Evolutionary conservation across 805 yeast species (phyloP).

Genomic region (Lipomyces sp.): DNA sequence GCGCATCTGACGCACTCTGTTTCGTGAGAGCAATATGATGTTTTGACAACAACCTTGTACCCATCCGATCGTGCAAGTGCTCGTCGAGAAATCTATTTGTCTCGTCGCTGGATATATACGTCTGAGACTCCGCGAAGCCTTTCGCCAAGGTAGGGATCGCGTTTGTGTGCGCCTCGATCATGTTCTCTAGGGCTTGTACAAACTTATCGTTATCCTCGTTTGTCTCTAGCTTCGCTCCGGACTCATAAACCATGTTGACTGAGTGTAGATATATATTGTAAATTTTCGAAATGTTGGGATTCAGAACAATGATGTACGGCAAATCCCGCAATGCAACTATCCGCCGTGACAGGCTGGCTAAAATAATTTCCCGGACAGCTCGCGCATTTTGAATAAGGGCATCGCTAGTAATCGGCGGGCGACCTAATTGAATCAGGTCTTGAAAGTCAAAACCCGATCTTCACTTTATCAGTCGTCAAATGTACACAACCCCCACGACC

Average conservation of each 20-base stretch:
- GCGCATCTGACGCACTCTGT: slow-evolving; percentile 34
- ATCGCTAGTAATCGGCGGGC: slow-evolving; percentile 40
- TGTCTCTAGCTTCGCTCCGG: slow-evolving; percentile 54
- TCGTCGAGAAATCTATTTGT: slow-evolving; percentile 69
- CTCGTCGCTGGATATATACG: slow-evolving; percentile 51
- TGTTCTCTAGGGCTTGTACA: slow-evolving; percentile 57
- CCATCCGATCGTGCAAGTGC: slow-evolving; percentile 81
- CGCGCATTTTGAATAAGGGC: slow-evolving; percentile 44
- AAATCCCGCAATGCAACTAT: slow-evolving; percentile 69
- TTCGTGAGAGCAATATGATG: slow-evolving; percentile 74
- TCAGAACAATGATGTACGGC: slow-evolving; percentile 83
- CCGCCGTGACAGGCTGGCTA: slow-evolving; percentile 62
- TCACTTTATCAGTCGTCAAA: neutral
- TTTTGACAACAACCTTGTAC: slow-evolving; percentile 83
- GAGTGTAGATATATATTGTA: slow-evolving; percentile 76
- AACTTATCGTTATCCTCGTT: slow-evolving; percentile 60
- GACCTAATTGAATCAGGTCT: slow-evolving; percentile 40
- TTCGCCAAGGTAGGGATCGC: slow-evolving; percentile 79
- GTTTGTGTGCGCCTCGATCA: slow-evolving; percentile 79
- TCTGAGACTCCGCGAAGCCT: slow-evolving; percentile 74
- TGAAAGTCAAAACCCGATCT: slow-evolving; percentile 23
- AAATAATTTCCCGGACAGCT: slow-evolving; percentile 36
- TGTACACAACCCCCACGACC: no score
- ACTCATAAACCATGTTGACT: slow-evolving; percentile 49
- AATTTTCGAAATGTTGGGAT: slow-evolving; percentile 82